Percentiles rank a stretch among this genome's conserved stretches.
Conservation (phyloP, 345 rosid species). For the Alliaria petiolata region DNA sequence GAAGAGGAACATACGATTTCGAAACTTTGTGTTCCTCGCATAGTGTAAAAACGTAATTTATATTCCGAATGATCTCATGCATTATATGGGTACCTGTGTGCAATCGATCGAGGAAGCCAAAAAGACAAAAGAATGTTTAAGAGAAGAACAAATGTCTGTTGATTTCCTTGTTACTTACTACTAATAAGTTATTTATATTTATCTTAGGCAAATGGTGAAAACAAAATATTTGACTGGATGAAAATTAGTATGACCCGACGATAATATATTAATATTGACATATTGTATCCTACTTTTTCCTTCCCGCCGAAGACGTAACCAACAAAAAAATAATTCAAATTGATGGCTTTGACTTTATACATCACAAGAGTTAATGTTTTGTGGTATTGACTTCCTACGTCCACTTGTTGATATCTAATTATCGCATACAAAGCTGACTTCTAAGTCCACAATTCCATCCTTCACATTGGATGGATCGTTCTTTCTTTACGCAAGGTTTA, state of each 20-base stretch:
- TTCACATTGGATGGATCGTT: background rate
- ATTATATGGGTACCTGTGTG: background rate
- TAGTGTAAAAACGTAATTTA: background rate
- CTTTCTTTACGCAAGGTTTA: background rate
- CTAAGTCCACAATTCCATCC: background rate
- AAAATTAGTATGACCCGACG: background rate
- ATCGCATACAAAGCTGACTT: slow-evolving; percentile 16
- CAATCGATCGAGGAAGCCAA: background rate
- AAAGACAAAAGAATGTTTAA: background rate
- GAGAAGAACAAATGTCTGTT: background rate
- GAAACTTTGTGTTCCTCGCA: background rate
- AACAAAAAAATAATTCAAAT: background rate
- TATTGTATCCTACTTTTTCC: background rate
- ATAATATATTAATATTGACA: background rate
- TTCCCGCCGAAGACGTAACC: background rate
- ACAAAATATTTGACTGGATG: background rate
- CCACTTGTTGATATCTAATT: background rate
- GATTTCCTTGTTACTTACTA: background rate
- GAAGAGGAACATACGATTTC: background rate
- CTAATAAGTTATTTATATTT: background rate
- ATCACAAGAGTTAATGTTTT: background rate
- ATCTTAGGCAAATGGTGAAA: background rate
- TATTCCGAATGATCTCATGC: background rate
- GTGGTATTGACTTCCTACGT: slow-evolving; percentile 1
- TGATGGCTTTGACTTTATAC: slow-evolving; percentile 4